Percentiles rank a stretch among this genome's conserved stretches.
These are phyloP conservation scores for Thyridium curvatum DNA, from an alignment of 2,329 filamentous ascomycete species.

Conservation along the genomic window DNA sequence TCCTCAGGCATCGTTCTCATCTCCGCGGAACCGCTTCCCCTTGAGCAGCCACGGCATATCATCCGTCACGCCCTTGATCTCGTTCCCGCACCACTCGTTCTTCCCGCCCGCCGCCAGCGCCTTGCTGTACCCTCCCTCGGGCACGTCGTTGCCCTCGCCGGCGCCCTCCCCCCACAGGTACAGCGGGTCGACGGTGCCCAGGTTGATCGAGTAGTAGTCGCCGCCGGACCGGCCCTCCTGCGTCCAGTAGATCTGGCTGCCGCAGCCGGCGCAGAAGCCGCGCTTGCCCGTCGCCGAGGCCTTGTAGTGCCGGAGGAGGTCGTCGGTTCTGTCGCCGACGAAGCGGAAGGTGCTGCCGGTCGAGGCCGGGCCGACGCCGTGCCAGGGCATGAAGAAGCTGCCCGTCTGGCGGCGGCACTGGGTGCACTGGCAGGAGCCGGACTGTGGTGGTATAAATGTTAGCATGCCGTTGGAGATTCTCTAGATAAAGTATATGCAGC, in stretches of 20 bases:
- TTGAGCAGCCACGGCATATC: conserved; percentile 17
- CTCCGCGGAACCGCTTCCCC: conserved; percentile 8
- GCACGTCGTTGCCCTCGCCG: conserved; percentile 8
- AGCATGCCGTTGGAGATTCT: not conserved
- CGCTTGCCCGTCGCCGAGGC: conserved; percentile 33
- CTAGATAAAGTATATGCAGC: not conserved
- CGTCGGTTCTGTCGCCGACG: conserved; percentile 15
- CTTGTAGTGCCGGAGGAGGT: conserved; percentile 30
- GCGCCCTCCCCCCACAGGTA: conserved; percentile 25
- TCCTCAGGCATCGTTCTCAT: not conserved
- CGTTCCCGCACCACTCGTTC: conserved; percentile 36
- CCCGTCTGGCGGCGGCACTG: conserved; percentile 48
- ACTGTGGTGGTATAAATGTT: conserved; percentile 19
- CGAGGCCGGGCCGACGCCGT: conserved; percentile 24
- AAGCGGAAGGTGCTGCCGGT: conserved; percentile 22
- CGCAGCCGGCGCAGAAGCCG: conserved; percentile 42
- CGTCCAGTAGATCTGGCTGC: conserved; percentile 42
- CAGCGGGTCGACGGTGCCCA: conserved; percentile 39
- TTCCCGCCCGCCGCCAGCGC: conserved; percentile 28
- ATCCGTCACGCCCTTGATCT: conserved; percentile 43
- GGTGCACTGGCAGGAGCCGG: conserved; percentile 45
- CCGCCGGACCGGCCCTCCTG: conserved; percentile 19
- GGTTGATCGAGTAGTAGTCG: conserved; percentile 24
- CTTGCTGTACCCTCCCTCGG: conserved; percentile 24
- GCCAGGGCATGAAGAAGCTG: conserved; percentile 34